Evolutionary conservation across 2,329 filamentous ascomycete genomes (phyloP), one percentile per base, ranked within the genome.

Genomic region (Colletotrichum gloeosporioides): DNA sequence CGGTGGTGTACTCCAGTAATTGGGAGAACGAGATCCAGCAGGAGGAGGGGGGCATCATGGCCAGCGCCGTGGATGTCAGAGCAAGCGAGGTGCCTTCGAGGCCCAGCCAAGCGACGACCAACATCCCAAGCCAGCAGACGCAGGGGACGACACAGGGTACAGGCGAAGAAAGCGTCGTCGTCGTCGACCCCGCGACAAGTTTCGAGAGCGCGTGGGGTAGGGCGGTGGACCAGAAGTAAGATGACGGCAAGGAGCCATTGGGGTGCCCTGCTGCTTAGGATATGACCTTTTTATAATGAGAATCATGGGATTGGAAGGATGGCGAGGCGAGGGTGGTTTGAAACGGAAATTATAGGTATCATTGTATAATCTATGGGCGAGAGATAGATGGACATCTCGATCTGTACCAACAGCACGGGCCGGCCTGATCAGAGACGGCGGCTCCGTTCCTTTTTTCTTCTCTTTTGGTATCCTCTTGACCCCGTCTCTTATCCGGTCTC

Each of bases 1-100:
- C 95, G 2, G 94, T 98, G 2, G 95, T 98, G 53, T 98, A 97
- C 84, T 95, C 93, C 67, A 96, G 94, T 82, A 97, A 98, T 83
- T 97, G 92, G 92, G 90, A 93, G 83, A 92, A 88, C 77, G 92
- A 93, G 85, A 91, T 93, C 73, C 87, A 85, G 18, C 87, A 90
- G 31, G 88, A 90, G 49, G 74, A 74, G 32, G 55, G 59, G 8
- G 86, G 81, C 25, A 79, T 87, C 55, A 83, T 85, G 81, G 84
- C 82, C 18, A 86, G 83, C 69, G 84, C 82, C 6, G 81, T 84
- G n/a, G 81, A 84, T 64, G 79, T 85, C 66, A 80, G 82, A 49
- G 79, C 80, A 5, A 70, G 64, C 39, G 80, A 82, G 39, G 76
- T 32, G 78, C 79, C 10, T 77, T 77, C n/a, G 61, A 25, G 71